Conservation (phyloP, 768 basidiomycete species). For the Kwoniella bestiolae region DNA sequence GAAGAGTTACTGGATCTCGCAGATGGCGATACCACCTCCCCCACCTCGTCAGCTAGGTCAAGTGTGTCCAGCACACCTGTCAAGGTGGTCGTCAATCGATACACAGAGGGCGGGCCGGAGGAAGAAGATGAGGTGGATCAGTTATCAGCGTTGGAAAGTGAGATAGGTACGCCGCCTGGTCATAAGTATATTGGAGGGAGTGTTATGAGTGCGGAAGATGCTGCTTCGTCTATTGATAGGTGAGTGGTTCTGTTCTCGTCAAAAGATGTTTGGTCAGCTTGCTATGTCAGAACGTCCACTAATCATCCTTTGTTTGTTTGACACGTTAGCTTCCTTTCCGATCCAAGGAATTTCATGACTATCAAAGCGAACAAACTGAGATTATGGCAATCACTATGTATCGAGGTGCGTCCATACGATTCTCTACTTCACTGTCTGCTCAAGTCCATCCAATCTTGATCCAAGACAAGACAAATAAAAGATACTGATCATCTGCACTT, state of each 20-base stretch:
- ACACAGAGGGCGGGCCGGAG: too few species aligned
- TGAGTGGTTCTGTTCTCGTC: slow-evolving; percentile 35
- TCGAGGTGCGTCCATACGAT: slow-evolving; percentile 35
- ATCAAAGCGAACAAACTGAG: slow-evolving; percentile 43
- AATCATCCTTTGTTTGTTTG: background rate
- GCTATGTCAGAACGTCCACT: background rate
- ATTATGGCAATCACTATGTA: slow-evolving; percentile 51
- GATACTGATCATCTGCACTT: background rate
- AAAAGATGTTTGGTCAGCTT: too few species aligned
- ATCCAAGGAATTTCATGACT: slow-evolving; percentile 28
- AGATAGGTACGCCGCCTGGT: slow-evolving; percentile 12
- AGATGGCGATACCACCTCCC: slow-evolving; percentile 18
- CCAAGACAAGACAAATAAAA: background rate
- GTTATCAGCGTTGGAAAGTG: slow-evolving; percentile 19
- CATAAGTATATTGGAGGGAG: slow-evolving; percentile 13
- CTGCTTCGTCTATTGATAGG: slow-evolving; percentile 42
- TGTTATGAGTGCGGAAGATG: slow-evolving; percentile 41
- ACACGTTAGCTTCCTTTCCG: slow-evolving; percentile 38
- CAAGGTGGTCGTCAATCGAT: background rate
- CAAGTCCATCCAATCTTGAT: too few species aligned
- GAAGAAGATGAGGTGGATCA: slow-evolving; percentile 34
- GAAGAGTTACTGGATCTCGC: slow-evolving; percentile 1
- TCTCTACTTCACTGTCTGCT: background rate
- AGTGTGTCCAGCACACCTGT: slow-evolving; percentile 2
- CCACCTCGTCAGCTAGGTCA: slow-evolving; percentile 10